Evolutionary conservation across 1,284 basidiomycete species (phyloP), one percentile per base, ranked within the genome.

Genomic region (Leccinum pachyderme): DNA sequence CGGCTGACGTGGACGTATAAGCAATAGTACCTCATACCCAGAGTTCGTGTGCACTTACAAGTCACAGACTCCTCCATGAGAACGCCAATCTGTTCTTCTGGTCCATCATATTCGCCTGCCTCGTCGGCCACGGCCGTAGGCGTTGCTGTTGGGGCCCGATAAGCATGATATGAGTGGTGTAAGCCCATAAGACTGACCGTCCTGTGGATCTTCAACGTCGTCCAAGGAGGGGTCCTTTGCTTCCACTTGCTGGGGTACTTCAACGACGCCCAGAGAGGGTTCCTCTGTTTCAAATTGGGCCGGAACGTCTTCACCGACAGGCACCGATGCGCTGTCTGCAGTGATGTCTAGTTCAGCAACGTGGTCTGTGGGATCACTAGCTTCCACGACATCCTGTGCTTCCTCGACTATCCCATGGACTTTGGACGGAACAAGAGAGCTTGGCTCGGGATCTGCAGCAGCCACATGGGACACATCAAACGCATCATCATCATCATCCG

Each of bases 11-110:
- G 27, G 5, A 33, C 33, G 7, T 45, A 35, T 63, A 39, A 63
- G 49, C 13, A 0, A 52, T 33, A 9, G 27, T 15, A 15, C 5
- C 6, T 39, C 24, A 8, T 18, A 9, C 22, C 8, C 22, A 15
- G 52, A 4, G 22, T n/a, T 35, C 12, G 6, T 45, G 24, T 49
- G 13, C 32, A 61, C 61, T 61, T 27, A 63, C 61, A 22, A n/a
- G 41, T 25, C 41, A 33, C 31, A 3, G 41, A 27, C 4, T 15
- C 33, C 27, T 50, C 53, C 25, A 33, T 37, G 47, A 9, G 22
- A 49, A n/a, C 29, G 13, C 50, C 51, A 25, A 12, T 37, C 35
- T 18, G n/a, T 37, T 18, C 25, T n/a, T 54, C 43, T 7, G 29
- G 9, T 39, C 22, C 56, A 31, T 39, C 28, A 15, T 27, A 32